Evolutionary conservation across 2,329 filamentous ascomycete species (phyloP).

Genomic region (Stachybotrys elegans): DNA sequence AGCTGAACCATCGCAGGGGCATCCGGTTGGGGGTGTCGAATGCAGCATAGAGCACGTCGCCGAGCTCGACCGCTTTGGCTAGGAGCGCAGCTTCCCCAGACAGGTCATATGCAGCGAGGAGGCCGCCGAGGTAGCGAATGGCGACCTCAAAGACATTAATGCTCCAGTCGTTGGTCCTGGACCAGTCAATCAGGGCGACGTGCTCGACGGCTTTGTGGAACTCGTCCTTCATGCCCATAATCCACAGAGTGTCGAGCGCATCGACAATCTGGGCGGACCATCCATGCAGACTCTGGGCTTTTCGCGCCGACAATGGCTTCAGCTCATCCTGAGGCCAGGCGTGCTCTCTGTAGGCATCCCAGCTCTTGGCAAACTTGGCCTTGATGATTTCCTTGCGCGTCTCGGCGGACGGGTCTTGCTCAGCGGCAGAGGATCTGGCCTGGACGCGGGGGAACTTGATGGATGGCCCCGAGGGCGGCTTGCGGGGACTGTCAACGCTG

Average conservation of each 20-base stretch:
- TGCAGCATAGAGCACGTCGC: conserved; percentile 48
- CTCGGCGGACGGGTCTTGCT: conserved; percentile 12
- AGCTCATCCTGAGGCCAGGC: conserved; percentile 53
- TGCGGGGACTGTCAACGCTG: neutral
- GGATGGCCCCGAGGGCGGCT: neutral
- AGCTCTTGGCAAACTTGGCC: conserved; percentile 35
- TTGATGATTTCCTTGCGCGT: conserved; percentile 33
- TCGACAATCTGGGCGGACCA: conserved; percentile 59
- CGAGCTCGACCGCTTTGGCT: conserved; percentile 44
- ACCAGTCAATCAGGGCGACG: conserved; percentile 46
- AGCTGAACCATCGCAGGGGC: conserved; percentile 44
- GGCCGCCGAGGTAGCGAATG: conserved; percentile 47
- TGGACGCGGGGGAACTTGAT: neutral
- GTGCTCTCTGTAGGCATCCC: conserved; percentile 45
- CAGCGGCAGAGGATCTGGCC: neutral
- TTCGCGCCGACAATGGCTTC: conserved; percentile 38
- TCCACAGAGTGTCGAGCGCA: conserved; percentile 56
- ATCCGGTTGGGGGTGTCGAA: conserved; percentile 52
- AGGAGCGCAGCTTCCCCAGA: conserved; percentile 40
- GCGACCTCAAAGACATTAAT: conserved; percentile 52
- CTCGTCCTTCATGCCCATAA: conserved; percentile 55
- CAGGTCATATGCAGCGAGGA: conserved; percentile 47
- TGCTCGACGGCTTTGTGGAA: conserved; percentile 49
- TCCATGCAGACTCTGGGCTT: conserved; percentile 44
- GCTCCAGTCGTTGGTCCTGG: conserved; percentile 33